phyloP scores from a whole-genome alignment of 129 eudicot genomes.

The Solidago caesia region DNA sequence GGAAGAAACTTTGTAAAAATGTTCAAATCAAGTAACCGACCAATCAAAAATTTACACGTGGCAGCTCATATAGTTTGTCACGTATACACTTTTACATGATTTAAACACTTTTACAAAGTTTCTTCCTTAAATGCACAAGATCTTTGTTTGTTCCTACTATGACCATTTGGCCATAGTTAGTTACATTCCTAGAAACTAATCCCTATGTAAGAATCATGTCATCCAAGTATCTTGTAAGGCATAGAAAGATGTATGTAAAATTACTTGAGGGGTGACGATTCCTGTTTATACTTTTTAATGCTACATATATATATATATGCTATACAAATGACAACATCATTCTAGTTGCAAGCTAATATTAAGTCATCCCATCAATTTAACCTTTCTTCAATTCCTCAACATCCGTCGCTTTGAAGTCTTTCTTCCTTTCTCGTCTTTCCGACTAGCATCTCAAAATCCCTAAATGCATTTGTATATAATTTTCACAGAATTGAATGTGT shows the following conservation, averaged over 20 bases:
- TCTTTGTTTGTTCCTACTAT: too few relatives aligned
- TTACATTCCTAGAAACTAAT: too few relatives aligned
- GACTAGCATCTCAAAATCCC: slow-evolving; percentile 22
- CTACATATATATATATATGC: not conserved
- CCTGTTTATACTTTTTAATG: slow-evolving; percentile 15
- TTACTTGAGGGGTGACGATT: slow-evolving; percentile 16
- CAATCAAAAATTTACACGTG: too few relatives aligned
- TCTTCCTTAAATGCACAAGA: too few relatives aligned
- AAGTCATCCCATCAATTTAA: slow-evolving; percentile 14
- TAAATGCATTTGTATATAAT: slow-evolving; percentile 22
- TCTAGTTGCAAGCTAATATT: slow-evolving; percentile 16
- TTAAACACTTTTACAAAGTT: too few relatives aligned
- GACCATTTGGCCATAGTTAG: too few relatives aligned
- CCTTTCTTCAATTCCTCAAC: slow-evolving; percentile 28
- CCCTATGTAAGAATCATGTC: slow-evolving; percentile 13
- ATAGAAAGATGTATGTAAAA: slow-evolving; percentile 13
- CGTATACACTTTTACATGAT: too few relatives aligned
- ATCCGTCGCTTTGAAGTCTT: slow-evolving; percentile 12
- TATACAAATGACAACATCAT: slow-evolving; percentile 20
- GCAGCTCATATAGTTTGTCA: too few relatives aligned
- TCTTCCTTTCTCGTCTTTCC: slow-evolving; percentile 21
- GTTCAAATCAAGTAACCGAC: too few relatives aligned
- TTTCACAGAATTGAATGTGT: slow-evolving; percentile 20
- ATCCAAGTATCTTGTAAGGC: slow-evolving; percentile 14
- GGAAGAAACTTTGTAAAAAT: too few relatives aligned